Base-by-base conservation (phyloP, 495 filamentous ascomycete species). In the Hypoxylon subgilvum region DNA sequence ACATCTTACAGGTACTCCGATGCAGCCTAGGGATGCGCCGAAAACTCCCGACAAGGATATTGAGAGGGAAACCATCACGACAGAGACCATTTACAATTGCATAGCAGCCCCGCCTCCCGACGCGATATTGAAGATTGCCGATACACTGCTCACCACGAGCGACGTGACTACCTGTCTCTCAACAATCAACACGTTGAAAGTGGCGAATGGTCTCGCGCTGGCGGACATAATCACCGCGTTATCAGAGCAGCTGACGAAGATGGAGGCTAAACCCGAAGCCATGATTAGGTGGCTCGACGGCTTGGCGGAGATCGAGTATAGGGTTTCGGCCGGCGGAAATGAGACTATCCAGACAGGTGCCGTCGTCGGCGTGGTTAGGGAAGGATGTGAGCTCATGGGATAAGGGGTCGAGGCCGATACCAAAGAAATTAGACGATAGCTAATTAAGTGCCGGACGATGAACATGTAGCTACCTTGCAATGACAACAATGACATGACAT, bases 11-110 rank as follows among this genome's bases (percentile, higher is more conserved):
- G 77, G 88, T 56, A 91, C 86, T 27, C 90, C 91, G 1, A 79
- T 95, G 28, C 88, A 87, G 22, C 74, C 82, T 7, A 84, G 80
- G 42, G 79, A 86, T 49, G 82, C 73, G 0, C 82, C 88, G 22
- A 85, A 87, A 71, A 68, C 78, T n/a, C 47, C 71, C 40, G 77
- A 76, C 61, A 79, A 72, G 74, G 84, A 77, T 44, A 84, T 88
- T 23, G 72, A 82, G n/a, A 82, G 89, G 10, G 93, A 97, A 58
- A 79, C 80, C 7, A 96, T 97, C 75, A 97, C 92, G 18, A 88
- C 90, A 58, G 81, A 86, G 35, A 92, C 92, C 4, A 96, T 99
- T 68, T 97, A 96, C 78, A 90, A 95, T 73, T 99, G 94, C 72
- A 94, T 99, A 69, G 95, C 95, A 22, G 91, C 94, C 0, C 94